These are phyloP conservation scores for Peronosclerospora sorghi DNA, from an alignment of 352 stramenopile genomes.

Conservation along the genomic window DNA sequence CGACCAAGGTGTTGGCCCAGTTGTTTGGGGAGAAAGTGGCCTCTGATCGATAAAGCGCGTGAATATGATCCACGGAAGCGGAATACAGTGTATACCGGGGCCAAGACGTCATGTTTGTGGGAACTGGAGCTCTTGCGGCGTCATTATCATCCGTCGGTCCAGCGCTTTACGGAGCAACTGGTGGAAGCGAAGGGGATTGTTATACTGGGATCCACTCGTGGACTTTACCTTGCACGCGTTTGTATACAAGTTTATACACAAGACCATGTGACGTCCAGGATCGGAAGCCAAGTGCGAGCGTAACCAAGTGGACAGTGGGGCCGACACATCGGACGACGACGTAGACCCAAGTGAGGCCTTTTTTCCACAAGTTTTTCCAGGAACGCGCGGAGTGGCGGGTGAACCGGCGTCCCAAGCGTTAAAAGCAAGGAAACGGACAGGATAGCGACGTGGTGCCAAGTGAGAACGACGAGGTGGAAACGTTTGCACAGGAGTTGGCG, in stretches of 20 bases:
- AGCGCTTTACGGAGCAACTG: slow-evolving; percentile 85
- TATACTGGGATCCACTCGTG: slow-evolving; percentile 57
- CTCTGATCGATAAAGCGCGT: slow-evolving; percentile 18
- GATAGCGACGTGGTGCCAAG: slow-evolving; percentile 51
- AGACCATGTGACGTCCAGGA: slow-evolving; percentile 42
- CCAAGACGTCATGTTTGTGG: slow-evolving; percentile 79
- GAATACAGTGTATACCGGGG: slow-evolving; percentile 76
- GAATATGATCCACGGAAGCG: slow-evolving; percentile 83
- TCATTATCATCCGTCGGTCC: slow-evolving; percentile 97
- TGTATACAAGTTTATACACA: slow-evolving; percentile 98
- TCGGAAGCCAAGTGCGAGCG: neutral
- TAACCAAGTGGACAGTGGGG: neutral
- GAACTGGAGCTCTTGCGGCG: slow-evolving; percentile 86
- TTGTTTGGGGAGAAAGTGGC: slow-evolving; percentile 40
- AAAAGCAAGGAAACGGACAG: slow-evolving; percentile 6
- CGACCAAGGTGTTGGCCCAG: slow-evolving; percentile 38
- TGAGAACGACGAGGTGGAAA: slow-evolving; percentile 76
- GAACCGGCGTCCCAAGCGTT: too few species aligned
- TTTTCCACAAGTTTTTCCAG: slow-evolving; percentile 92
- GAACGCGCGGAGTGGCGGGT: slow-evolving; percentile 28
- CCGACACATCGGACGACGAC: slow-evolving; percentile 30
- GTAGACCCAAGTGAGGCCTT: slow-evolving; percentile 83
- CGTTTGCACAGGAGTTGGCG: slow-evolving; percentile 82
- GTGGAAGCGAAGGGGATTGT: slow-evolving; percentile 53
- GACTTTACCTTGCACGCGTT: slow-evolving; percentile 96